Evolutionary conservation across 1,284 basidiomycete genomes (phyloP), one percentile per base, ranked within the genome.

Genomic region (Trichosporon sp.): DNA sequence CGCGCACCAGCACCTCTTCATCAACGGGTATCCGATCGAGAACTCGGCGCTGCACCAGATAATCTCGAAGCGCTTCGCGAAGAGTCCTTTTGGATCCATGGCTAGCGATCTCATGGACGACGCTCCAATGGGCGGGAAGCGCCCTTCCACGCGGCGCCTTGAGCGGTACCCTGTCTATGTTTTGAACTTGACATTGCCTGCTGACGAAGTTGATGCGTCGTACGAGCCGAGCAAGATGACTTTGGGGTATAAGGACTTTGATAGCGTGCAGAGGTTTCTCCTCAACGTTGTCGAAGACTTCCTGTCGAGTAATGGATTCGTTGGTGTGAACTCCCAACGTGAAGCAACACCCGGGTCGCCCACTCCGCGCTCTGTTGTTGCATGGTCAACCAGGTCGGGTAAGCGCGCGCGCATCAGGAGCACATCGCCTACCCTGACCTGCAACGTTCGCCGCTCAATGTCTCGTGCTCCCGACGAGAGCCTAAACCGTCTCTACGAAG

Each of bases 141-240:
- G 90, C 64, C 86, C 89, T 25, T 91, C 92, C 27, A 90, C 92
- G 29, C 92, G 92, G 81, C 77, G 75, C 1, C 72, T 84, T 21
- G 92, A 93, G 76, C 89, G 88, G 78, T 88, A 87, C 75, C 89
- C 92, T 1, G 87, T 93, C 66, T 96, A 92, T 78, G 90, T 93
- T 31, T 84, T 97, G 32, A 89, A 91, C 76, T 76, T 96, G 65
- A 86, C 84, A 2, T 81, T 94, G 12, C 88, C 92, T 51, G 82
- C 88, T 1, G 81, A 84, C 21, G 84, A 89, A 32, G 85, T 95
- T 12, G 92, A 95, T 76, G 90, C 91, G 69, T 88, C 88, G 69
- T 78, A 93, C 27, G 91, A 92, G 72, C 92, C 93, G 15, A 84
- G 87, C 12, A 96, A 95, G 83, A 82, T 85, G 7, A 78, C 85